Conservation (phyloP, 768 basidiomycete genomes). For the Podaxis rugospora region DNA sequence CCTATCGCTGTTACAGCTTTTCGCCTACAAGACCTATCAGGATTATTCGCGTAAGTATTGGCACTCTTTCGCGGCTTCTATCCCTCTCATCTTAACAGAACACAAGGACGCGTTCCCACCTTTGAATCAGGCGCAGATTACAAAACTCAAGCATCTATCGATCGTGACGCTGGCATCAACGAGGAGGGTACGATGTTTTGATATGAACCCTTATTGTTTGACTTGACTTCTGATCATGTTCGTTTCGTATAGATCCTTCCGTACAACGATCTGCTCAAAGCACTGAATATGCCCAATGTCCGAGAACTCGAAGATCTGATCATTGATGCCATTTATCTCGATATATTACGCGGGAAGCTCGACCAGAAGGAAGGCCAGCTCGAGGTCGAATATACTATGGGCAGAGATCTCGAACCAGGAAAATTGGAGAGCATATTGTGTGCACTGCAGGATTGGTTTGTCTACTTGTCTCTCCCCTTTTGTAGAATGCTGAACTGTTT, state of each 20-base stretch:
- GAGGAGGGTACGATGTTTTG: constrained; percentile 54
- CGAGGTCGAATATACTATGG: constrained; percentile 91
- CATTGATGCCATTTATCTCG: constrained; percentile 94
- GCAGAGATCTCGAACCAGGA: constrained; percentile 82
- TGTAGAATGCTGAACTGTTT: constrained; percentile 2
- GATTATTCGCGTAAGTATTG: constrained; percentile 69
- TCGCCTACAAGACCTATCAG: constrained; percentile 83
- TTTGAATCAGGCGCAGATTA: constrained; percentile 67
- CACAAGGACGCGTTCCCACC: constrained; percentile 63
- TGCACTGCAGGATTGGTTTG: constrained; percentile 67
- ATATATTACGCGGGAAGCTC: constrained; percentile 84
- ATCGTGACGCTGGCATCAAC: constrained; percentile 80
- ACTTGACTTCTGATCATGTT: background rate
- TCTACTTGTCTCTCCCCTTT: background rate
- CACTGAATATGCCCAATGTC: constrained; percentile 72
- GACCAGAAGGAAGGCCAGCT: constrained; percentile 90
- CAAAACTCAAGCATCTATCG: constrained; percentile 90
- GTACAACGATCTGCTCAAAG: constrained; percentile 66
- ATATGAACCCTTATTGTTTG: background rate
- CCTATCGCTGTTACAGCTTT: constrained; percentile 71
- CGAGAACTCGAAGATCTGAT: constrained; percentile 94
- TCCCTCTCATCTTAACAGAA: constrained; percentile 36
- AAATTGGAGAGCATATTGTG: constrained; percentile 56
- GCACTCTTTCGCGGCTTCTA: background rate
- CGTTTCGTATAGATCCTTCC: constrained; percentile 61